Evolutionary conservation across 148 eudicot genomes (phyloP).

Genomic region (Mesembryanthemum crystallinum): DNA sequence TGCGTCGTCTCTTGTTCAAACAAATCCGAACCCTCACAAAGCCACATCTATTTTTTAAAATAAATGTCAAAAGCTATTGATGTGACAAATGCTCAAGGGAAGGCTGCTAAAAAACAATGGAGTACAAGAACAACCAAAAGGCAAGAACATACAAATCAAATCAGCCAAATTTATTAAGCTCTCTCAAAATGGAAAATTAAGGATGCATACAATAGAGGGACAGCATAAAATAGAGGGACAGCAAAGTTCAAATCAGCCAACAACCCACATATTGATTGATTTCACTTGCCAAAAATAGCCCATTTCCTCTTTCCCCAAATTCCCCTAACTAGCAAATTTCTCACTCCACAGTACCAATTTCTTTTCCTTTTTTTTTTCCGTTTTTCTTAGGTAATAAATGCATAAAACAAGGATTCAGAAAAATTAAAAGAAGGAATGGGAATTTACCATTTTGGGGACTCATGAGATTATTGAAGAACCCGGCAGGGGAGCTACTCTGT

Average conservation of each 20-base stretch:
- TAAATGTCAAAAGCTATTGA: too few relatives aligned
- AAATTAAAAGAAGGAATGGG: not conserved
- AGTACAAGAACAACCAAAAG: not conserved
- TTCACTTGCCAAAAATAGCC: not conserved
- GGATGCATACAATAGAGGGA: not conserved
- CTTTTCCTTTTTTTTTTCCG: not conserved
- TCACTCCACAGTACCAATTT: not conserved
- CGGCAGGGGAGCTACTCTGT: constrained; percentile 82
- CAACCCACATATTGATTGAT: not conserved
- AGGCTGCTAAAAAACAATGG: not conserved
- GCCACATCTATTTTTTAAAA: too few relatives aligned
- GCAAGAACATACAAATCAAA: not conserved
- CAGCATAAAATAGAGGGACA: too few relatives aligned
- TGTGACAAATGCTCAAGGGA: too few relatives aligned
- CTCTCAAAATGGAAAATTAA: not conserved
- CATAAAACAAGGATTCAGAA: not conserved
- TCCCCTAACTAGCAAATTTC: not conserved
- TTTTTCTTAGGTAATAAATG: not conserved
- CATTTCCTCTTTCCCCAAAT: not conserved
- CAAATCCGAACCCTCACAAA: too few relatives aligned
- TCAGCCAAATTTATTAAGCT: not conserved
- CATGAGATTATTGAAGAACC: constrained; percentile 50
- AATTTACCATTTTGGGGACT: constrained; percentile 59
- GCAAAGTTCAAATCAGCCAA: too few relatives aligned
- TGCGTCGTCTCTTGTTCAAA: too few relatives aligned